Evolutionary conservation across 2,329 filamentous ascomycete species (phyloP).

Genomic region (Aspergillus awamori): DNA sequence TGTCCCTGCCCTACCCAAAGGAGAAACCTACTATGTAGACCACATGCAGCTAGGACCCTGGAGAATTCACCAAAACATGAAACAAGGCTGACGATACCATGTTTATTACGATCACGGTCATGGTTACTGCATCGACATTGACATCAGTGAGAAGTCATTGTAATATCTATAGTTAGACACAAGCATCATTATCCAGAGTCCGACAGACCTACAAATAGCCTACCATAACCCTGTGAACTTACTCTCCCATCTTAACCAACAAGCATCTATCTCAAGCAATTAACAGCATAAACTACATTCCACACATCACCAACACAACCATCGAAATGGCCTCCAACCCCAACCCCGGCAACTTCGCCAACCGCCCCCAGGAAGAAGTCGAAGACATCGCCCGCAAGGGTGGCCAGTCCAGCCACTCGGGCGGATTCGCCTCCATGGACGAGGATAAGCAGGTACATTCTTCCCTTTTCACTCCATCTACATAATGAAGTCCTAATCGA

Average conservation of each 20-base stretch:
- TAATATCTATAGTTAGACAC: neutral
- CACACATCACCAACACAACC: neutral
- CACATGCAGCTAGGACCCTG: too few species aligned
- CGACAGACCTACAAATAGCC: neutral
- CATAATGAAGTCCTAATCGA: neutral
- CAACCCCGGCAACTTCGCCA: conserved; percentile 47
- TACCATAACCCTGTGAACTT: neutral
- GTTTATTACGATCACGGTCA: too few species aligned
- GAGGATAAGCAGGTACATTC: conserved; percentile 33
- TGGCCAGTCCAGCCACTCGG: conserved; percentile 34
- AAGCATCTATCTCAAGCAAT: too few species aligned
- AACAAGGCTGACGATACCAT: neutral
- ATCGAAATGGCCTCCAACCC: conserved; percentile 24
- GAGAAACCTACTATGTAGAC: too few species aligned
- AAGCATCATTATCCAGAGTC: neutral
- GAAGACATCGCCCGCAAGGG: conserved; percentile 44
- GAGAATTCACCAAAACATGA: neutral
- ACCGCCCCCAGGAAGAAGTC: conserved; percentile 51
- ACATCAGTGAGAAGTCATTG: neutral
- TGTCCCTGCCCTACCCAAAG: too few species aligned
- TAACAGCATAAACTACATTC: neutral
- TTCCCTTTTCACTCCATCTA: neutral
- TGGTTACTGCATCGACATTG: neutral
- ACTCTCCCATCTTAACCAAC: neutral
- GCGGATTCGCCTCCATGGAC: conserved; percentile 36